Conservation (phyloP, 305 asterid species). For the Fraxinus dipetala region DNA sequence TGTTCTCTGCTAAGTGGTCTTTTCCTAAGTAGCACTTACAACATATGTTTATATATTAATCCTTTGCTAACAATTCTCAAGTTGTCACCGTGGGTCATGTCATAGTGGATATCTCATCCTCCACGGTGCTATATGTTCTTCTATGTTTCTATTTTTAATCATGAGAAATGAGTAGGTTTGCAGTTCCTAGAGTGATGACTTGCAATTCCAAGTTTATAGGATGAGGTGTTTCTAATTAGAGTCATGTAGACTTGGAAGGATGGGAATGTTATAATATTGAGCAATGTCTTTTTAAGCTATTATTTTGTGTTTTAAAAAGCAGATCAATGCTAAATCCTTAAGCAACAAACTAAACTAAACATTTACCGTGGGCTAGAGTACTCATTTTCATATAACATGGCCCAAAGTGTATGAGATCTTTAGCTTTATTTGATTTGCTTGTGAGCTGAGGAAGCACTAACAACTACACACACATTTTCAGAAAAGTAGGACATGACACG, state of each 20-base stretch:
- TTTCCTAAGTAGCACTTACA: neutral
- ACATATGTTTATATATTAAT: neutral
- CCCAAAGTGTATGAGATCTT: neutral
- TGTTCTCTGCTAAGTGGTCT: neutral
- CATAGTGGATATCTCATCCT: neutral
- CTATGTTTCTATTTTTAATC: neutral
- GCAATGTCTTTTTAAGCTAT: neutral
- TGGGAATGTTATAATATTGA: neutral
- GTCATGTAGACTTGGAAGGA: neutral
- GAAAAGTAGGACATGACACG: neutral
- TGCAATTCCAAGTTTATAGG: neutral
- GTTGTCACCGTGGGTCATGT: neutral
- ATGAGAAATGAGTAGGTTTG: neutral
- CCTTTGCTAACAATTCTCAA: neutral
- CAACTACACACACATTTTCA: neutral
- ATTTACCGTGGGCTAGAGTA: neutral
- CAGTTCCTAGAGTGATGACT: neutral
- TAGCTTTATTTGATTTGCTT: neutral
- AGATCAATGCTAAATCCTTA: neutral
- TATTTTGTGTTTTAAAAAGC: neutral
- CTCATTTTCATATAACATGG: neutral
- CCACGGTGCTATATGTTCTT: neutral
- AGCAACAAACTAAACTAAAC: neutral
- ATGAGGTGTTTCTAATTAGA: neutral
- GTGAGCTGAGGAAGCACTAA: conserved; percentile 1